Conservation (phyloP, 176 grass and related monocot genomes). For the Miscanthus lutarioriparius region DNA sequence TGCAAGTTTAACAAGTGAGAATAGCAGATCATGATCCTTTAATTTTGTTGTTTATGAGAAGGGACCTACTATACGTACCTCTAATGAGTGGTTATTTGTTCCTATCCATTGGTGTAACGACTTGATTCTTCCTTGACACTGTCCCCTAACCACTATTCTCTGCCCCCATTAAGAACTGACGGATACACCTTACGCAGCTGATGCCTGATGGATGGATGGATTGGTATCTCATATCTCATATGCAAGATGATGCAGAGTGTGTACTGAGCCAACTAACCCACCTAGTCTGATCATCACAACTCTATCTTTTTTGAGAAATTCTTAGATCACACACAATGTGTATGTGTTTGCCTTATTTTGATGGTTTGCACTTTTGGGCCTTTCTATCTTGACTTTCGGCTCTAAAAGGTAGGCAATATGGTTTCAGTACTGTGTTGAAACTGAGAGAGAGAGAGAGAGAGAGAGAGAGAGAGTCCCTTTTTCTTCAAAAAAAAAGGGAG, state of each 20-base stretch:
- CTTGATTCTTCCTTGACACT: constrained; percentile 25
- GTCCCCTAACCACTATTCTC: constrained; percentile 33
- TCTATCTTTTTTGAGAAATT: constrained; percentile 20
- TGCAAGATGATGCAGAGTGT: not conserved
- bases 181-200: not conserved
- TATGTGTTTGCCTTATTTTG: constrained; percentile 14
- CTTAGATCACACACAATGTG: constrained; percentile 23
- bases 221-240: constrained; percentile 6
- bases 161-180: not conserved
- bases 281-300: not conserved
- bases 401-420: not conserved
- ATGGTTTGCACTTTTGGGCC: not conserved
- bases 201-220: constrained; percentile 3
- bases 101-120: constrained; percentile 31
- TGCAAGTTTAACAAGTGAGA: not conserved
- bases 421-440: constrained; percentile 6
- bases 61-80: not conserved
- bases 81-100: constrained; percentile 18
- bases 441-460: not conserved
- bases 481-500: too few species aligned
- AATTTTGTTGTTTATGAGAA: not conserved
- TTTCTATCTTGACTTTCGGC: constrained; percentile 22
- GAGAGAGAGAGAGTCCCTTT: too few species aligned
- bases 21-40: not conserved
- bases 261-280: constrained; percentile 21